phyloP scores from a whole-genome alignment of 176 grass and related monocot species.

The Oryza officinalis region DNA sequence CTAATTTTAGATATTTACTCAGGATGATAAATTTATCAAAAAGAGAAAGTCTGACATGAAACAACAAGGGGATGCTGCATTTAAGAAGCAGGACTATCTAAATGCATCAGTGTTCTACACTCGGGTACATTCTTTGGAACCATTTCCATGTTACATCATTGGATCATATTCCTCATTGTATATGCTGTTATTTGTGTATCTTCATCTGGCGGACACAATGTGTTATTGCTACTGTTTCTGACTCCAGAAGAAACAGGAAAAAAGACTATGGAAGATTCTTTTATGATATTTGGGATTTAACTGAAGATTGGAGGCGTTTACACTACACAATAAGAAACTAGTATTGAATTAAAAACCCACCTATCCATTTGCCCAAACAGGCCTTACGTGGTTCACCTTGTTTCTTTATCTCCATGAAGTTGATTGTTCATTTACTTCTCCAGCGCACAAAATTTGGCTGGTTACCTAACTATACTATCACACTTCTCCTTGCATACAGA shows the following conservation, averaged over 20 bases:
- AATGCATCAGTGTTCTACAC: slow-evolving; percentile 21
- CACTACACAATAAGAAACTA: neutral
- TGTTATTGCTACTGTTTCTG: neutral
- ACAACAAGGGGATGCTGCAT: slow-evolving; percentile 32
- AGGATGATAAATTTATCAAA: slow-evolving; percentile 34
- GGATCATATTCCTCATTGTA: neutral
- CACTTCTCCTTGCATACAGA: neutral
- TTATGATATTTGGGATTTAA: neutral
- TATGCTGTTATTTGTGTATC: neutral
- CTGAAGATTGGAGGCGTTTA: neutral
- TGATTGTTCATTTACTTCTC: neutral
- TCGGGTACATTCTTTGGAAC: neutral
- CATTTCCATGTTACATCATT: neutral
- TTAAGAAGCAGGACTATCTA: slow-evolving; percentile 47
- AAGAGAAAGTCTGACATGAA: slow-evolving; percentile 34
- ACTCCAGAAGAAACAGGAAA: neutral
- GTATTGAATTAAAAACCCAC: neutral
- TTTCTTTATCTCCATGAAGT: neutral
- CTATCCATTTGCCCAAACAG: neutral
- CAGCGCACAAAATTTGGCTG: neutral
- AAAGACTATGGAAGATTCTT: neutral
- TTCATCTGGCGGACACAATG: neutral
- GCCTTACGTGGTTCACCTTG: neutral
- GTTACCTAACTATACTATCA: neutral
- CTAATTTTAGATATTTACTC: slow-evolving; percentile 22